Evolutionary conservation across 2,329 filamentous ascomycete species (phyloP).

Genomic region (Microdochium trichocladiopsis): DNA sequence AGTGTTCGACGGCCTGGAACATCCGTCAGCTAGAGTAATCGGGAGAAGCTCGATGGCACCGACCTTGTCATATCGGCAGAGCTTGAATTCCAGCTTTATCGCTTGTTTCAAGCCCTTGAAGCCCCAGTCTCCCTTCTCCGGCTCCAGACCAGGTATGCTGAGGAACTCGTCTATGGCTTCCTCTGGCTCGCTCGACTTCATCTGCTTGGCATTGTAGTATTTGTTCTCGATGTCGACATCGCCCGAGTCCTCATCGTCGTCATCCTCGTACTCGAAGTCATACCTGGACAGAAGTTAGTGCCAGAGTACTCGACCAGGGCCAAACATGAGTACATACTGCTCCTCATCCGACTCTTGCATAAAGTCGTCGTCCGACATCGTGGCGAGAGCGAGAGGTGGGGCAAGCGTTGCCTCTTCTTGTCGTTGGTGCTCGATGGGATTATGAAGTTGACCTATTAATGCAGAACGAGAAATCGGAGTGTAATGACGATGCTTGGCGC

Average conservation of each 20-base stretch:
- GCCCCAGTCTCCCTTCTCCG: slow-evolving; percentile 95
- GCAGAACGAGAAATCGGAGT: neutral
- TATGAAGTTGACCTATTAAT: neutral
- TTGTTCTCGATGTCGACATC: slow-evolving; percentile 98
- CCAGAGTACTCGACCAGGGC: neutral
- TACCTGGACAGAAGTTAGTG: slow-evolving; percentile 44
- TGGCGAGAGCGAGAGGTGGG: slow-evolving; percentile 13
- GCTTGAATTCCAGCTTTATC: slow-evolving; percentile 92
- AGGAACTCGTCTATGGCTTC: slow-evolving; percentile 90
- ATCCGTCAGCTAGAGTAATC: slow-evolving; percentile 2
- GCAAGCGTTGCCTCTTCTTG: neutral
- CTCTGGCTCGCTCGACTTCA: slow-evolving; percentile 79
- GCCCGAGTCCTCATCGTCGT: slow-evolving; percentile 78
- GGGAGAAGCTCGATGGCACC: neutral
- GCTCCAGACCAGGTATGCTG: slow-evolving; percentile 75
- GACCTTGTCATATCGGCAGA: slow-evolving; percentile 82
- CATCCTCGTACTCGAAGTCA: slow-evolving; percentile 95
- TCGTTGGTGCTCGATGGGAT: neutral
- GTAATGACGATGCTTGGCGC: neutral
- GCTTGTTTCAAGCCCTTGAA: slow-evolving; percentile 98
- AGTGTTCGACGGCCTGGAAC: slow-evolving; percentile 77
- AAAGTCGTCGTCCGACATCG: slow-evolving; percentile 84
- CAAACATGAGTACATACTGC: slow-evolving; percentile 46
- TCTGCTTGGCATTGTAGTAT: slow-evolving; percentile 99
- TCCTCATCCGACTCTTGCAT: slow-evolving; percentile 90